Percentiles rank a stretch among this genome's conserved stretches.
These are phyloP conservation scores for Candida glaebosa DNA, from an alignment of 805 yeast genomes.

Conservation along the genomic window DNA sequence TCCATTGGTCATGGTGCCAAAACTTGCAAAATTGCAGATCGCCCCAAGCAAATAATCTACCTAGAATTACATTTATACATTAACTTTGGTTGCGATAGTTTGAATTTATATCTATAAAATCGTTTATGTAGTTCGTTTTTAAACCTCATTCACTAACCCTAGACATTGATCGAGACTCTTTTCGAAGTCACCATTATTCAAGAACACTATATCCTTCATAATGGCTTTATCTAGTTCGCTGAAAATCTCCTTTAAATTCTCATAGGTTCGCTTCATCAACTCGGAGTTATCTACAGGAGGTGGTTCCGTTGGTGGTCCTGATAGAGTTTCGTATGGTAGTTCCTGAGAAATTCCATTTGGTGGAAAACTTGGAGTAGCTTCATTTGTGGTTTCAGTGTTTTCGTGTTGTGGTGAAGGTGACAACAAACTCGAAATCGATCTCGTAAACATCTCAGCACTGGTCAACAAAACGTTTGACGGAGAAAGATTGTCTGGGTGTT, in stretches of 20 bases:
- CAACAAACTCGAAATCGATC: conserved; percentile 42
- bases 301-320: conserved; percentile 1
- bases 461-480: conserved; percentile 39
- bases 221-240: conserved; percentile 69
- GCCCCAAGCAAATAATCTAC: neutral
- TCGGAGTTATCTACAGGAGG: conserved; percentile 7
- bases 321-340: conserved; percentile 2
- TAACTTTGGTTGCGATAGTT: neutral
- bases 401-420: conserved; percentile 31
- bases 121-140: neutral
- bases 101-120: conserved; percentile 2
- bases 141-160: conserved; percentile 23
- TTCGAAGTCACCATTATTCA: conserved; percentile 66
- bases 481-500: conserved; percentile 17
- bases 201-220: conserved; percentile 63
- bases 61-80: neutral
- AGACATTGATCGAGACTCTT: conserved; percentile 65
- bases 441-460: conserved; percentile 50
- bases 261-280: conserved; percentile 26
- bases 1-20: conserved; percentile 2
- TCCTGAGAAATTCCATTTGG: no score
- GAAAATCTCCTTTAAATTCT: conserved; percentile 63
- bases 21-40: conserved; percentile 1
- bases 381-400: neutral
- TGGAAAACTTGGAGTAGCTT: conserved; percentile 1